A percentile compares a stretch with the other conserved stretches of the same genome.
Conservation (phyloP, 768 basidiomycete species). For the Suillus brevipes region DNA sequence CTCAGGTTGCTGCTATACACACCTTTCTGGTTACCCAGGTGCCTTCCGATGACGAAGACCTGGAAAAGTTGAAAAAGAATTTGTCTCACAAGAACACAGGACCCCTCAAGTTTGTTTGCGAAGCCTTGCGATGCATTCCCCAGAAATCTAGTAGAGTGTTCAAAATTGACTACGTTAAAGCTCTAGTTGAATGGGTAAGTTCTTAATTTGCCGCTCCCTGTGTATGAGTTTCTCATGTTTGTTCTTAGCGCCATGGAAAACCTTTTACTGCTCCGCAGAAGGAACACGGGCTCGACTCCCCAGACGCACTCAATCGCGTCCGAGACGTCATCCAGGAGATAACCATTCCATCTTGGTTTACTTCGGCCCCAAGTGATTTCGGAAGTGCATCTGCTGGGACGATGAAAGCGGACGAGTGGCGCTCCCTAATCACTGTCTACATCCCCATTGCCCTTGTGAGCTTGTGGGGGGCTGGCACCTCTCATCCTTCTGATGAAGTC, state of each 20-base stretch:
- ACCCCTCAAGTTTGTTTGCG: not conserved
- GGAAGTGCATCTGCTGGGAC: slow-evolving; percentile 23
- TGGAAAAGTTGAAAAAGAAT: not conserved
- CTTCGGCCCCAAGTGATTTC: slow-evolving; percentile 16
- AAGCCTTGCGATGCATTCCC: not conserved
- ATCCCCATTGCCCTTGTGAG: slow-evolving; percentile 34
- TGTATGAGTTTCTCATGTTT: not conserved
- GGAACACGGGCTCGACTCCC: not conserved
- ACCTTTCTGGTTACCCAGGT: not conserved
- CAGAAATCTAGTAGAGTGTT: not conserved
- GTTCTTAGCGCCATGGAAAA: not conserved
- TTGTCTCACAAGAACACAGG: not conserved
- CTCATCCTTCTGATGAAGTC: slow-evolving; percentile 4
- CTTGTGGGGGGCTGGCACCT: slow-evolving; percentile 26
- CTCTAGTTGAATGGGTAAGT: not conserved
- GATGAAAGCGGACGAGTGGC: slow-evolving; percentile 39
- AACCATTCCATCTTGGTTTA: slow-evolving; percentile 16
- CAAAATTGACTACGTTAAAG: not conserved
- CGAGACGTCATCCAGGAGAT: slow-evolving; percentile 1
- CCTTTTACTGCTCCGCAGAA: not conserved
- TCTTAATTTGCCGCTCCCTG: not conserved
- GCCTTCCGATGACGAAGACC: not conserved
- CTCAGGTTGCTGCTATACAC: not conserved
- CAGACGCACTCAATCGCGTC: not conserved
- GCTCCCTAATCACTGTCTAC: slow-evolving; percentile 27